Percentiles rank a stretch among this genome's conserved stretches.
Evolutionary conservation across 2,329 filamentous ascomycete genomes (phyloP).

Genomic region (Fusarium poae): DNA sequence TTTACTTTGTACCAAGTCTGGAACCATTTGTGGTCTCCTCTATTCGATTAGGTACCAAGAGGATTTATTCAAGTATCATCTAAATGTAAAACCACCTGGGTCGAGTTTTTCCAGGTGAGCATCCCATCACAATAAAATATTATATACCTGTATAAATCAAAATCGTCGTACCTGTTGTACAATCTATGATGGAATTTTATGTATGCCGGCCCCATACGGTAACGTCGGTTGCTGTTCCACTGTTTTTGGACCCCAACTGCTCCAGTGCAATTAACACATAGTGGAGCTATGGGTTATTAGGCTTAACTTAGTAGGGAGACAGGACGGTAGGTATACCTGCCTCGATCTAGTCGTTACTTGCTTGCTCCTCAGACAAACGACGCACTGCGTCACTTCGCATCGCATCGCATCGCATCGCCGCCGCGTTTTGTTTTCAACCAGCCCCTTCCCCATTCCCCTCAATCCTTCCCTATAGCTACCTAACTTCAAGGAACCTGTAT

Average conservation of each 20-base stretch:
- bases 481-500: slow-evolving; percentile 24
- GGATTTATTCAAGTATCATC: neutral
- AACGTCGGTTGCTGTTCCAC: neutral
- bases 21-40: neutral
- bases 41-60: neutral
- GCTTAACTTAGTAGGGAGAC: slow-evolving; percentile 40
- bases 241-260: slow-evolving; percentile 3
- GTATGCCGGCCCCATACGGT: neutral
- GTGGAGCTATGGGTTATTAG: slow-evolving; percentile 9
- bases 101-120: too few relatives aligned
- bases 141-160: neutral
- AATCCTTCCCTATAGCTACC: slow-evolving; percentile 15
- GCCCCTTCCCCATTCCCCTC: slow-evolving; percentile 2
- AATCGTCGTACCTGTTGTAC: neutral
- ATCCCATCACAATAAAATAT: neutral
- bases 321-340: slow-evolving; percentile 39
- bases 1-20: neutral
- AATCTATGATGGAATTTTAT: neutral
- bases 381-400: slow-evolving; percentile 51
- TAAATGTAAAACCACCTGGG: neutral
- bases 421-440: slow-evolving; percentile 28
- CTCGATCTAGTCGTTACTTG: slow-evolving; percentile 34
- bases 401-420: slow-evolving; percentile 37
- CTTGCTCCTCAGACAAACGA: slow-evolving; percentile 50
- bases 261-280: slow-evolving; percentile 14